These are phyloP conservation scores for Cylindrotheca closterium DNA, from an alignment of 108 stramenopile species.

Conservation along the genomic window DNA sequence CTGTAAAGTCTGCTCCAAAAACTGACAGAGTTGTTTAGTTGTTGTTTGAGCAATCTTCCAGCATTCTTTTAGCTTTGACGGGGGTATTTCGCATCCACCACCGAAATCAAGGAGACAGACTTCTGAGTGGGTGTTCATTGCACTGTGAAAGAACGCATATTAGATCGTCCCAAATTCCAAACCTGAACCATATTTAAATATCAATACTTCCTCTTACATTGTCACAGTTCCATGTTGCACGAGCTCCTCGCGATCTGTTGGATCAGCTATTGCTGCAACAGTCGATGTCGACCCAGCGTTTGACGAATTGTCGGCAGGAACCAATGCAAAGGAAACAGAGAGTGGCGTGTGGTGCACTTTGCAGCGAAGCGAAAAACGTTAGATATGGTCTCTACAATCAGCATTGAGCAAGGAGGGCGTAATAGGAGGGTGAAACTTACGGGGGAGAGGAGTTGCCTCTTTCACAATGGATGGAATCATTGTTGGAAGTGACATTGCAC, in stretches of 20 bases:
- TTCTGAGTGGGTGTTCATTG: constrained; percentile 87
- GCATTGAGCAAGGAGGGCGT: too few species aligned
- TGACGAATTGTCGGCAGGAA: constrained; percentile 56
- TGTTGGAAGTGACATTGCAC: constrained; percentile 21
- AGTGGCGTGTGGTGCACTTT: constrained; percentile 89
- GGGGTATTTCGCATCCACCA: constrained; percentile 74
- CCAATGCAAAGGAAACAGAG: constrained; percentile 85
- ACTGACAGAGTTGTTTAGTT: constrained; percentile 48
- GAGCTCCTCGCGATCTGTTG: constrained; percentile 80
- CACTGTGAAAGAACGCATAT: constrained; percentile 3
- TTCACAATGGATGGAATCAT: constrained; percentile 77
- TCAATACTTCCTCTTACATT: too few species aligned
- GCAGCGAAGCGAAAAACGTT: too few species aligned
- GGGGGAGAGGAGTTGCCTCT: constrained; percentile 88
- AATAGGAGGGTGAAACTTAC: not conserved
- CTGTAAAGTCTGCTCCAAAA: constrained; percentile 61
- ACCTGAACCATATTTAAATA: constrained; percentile 24
- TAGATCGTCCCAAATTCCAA: not conserved
- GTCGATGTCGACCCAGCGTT: constrained; percentile 34
- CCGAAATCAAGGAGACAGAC: constrained; percentile 81
- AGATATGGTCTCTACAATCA: too few species aligned
- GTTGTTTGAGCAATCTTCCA: constrained; percentile 49
- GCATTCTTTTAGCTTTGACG: constrained; percentile 48
- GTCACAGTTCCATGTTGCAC: constrained; percentile 75
- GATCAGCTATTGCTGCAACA: constrained; percentile 72